phyloP scores from a whole-genome alignment of 495 filamentous ascomycete genomes.

The Choiromyces venosus region DNA sequence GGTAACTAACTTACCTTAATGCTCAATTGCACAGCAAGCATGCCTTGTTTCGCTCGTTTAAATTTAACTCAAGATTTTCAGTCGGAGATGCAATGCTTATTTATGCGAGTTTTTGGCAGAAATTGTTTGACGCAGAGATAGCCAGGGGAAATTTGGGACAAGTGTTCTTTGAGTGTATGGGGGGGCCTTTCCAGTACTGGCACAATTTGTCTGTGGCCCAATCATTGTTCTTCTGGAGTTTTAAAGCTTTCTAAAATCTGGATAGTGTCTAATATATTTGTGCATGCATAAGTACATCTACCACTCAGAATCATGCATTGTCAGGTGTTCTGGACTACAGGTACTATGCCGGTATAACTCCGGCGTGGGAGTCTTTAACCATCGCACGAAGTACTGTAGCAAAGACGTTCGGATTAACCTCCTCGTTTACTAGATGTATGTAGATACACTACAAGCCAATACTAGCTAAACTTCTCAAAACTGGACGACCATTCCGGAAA shows the following conservation, averaged over 20 bases:
- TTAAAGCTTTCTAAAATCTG: too few species aligned
- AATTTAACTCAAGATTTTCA: too few species aligned
- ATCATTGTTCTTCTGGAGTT: background rate
- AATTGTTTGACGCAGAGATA: too few species aligned
- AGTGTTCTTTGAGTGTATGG: too few species aligned
- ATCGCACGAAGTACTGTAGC: background rate
- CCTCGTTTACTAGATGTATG: background rate
- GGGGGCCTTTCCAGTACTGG: too few species aligned
- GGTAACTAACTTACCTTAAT: too few species aligned
- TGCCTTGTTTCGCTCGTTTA: too few species aligned
- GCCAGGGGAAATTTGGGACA: too few species aligned
- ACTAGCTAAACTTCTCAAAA: too few species aligned
- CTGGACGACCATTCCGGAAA: background rate
- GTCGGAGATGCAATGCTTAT: too few species aligned
- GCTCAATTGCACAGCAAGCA: too few species aligned
- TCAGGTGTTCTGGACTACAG: background rate
- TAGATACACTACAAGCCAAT: background rate
- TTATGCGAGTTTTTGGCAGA: too few species aligned
- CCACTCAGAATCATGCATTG: background rate
- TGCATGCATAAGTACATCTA: background rate
- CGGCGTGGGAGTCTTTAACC: background rate
- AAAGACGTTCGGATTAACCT: background rate
- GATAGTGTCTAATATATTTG: background rate
- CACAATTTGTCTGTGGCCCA: background rate
- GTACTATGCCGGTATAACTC: background rate